Percentiles rank a stretch among this genome's conserved stretches.
These are phyloP conservation scores for Penicillium ucsense DNA, from an alignment of 495 filamentous ascomycete species.

Conservation along the genomic window DNA sequence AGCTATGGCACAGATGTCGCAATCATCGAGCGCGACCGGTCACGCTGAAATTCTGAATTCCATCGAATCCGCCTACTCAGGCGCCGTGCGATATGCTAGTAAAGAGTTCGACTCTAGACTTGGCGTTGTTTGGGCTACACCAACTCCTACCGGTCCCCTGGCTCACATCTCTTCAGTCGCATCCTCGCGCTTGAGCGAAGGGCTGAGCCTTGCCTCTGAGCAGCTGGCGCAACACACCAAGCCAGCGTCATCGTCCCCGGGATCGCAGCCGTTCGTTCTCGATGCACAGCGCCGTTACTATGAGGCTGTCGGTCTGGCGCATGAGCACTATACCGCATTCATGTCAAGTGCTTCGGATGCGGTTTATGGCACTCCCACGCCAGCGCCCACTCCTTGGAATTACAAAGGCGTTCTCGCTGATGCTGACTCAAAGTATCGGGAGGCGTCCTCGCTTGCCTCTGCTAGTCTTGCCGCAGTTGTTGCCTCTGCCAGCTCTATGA, in stretches of 20 bases:
- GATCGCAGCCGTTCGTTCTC: slow-evolving; percentile 45
- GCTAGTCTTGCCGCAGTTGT: slow-evolving; percentile 38
- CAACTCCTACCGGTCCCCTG: slow-evolving; percentile 37
- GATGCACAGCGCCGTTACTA: slow-evolving; percentile 66
- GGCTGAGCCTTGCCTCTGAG: slow-evolving; percentile 52
- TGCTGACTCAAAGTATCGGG: slow-evolving; percentile 39
- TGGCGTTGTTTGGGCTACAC: slow-evolving; percentile 10
- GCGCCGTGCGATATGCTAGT: slow-evolving; percentile 51
- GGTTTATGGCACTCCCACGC: slow-evolving; percentile 38
- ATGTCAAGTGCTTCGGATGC: slow-evolving; percentile 56
- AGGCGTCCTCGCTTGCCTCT: slow-evolving; percentile 38
- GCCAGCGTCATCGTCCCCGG: slow-evolving; percentile 45
- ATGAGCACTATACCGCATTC: slow-evolving; percentile 68
- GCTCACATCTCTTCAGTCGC: slow-evolving; percentile 56
- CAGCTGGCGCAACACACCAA: slow-evolving; percentile 53
- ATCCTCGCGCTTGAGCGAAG: slow-evolving; percentile 53
- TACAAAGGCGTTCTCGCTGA: slow-evolving; percentile 32
- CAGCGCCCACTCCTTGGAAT: slow-evolving; percentile 20
- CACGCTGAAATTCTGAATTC: slow-evolving; percentile 56
- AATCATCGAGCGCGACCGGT: slow-evolving; percentile 46
- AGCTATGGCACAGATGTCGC: slow-evolving; percentile 56
- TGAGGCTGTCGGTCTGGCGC: slow-evolving; percentile 64
- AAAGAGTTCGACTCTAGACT: slow-evolving; percentile 36
- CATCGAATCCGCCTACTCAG: slow-evolving; percentile 59
- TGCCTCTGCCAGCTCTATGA: slow-evolving; percentile 33